phyloP scores from a whole-genome alignment of 2,329 filamentous ascomycete genomes.

The Phyllachora maydis region DNA sequence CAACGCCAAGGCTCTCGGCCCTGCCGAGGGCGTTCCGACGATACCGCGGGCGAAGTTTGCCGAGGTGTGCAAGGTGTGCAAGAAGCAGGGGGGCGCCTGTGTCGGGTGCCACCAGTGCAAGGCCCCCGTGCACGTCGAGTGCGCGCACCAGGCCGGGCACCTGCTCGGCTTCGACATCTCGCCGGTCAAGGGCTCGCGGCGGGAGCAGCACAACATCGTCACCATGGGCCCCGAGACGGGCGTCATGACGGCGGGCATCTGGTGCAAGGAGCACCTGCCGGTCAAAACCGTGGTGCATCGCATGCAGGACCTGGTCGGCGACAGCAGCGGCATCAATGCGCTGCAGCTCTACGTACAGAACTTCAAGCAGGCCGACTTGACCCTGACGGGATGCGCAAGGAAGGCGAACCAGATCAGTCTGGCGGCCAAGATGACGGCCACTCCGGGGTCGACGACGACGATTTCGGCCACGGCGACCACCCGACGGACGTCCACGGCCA shows the following conservation, averaged over 20 bases:
- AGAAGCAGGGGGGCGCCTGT: slow-evolving; percentile 54
- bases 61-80: slow-evolving; percentile 69
- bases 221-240: slow-evolving; percentile 66
- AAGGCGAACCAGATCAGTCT: slow-evolving; percentile 66
- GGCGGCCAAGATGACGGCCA: slow-evolving; percentile 31
- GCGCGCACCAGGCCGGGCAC: slow-evolving; percentile 69
- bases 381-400: slow-evolving; percentile 76
- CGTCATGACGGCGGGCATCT: slow-evolving; percentile 65
- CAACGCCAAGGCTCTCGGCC: slow-evolving; percentile 59
- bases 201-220: slow-evolving; percentile 62
- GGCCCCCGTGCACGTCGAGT: slow-evolving; percentile 62
- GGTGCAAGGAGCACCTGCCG: slow-evolving; percentile 76
- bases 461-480: slow-evolving; percentile 19
- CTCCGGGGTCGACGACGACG: slow-evolving; percentile 16
- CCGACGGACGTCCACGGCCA: slow-evolving; percentile 36
- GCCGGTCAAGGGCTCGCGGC: slow-evolving; percentile 72
- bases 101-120: slow-evolving; percentile 63
- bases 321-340: slow-evolving; percentile 53
- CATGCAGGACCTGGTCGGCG: slow-evolving; percentile 58
- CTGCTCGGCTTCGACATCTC: slow-evolving; percentile 76
- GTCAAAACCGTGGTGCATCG: slow-evolving; percentile 54
- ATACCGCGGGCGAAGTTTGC: slow-evolving; percentile 56
- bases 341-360: slow-evolving; percentile 73
- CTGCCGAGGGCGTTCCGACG: slow-evolving; percentile 75
- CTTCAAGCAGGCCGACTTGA: slow-evolving; percentile 87